Percentiles rank a stretch among this genome's conserved stretches.
Conservation (phyloP, 805 yeast species). For the Starmera pachycereana region DNA sequence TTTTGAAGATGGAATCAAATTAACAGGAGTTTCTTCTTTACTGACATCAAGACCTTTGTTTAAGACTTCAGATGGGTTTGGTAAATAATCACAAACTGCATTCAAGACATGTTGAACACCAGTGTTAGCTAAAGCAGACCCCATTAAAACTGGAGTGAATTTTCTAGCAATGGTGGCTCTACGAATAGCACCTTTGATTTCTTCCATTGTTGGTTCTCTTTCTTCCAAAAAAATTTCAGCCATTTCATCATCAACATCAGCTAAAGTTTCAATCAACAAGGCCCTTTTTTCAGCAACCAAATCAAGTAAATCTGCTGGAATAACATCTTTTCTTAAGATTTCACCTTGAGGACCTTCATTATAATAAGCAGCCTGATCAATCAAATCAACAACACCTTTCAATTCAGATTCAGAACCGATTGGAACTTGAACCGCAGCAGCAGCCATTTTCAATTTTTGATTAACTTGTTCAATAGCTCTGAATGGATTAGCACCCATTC, state of each 20-base stretch:
- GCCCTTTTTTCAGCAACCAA: constrained; percentile 87
- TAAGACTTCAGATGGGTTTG: constrained; percentile 88
- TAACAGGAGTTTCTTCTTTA: constrained; percentile 55
- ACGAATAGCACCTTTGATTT: constrained; percentile 83
- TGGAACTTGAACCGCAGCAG: constrained; percentile 97
- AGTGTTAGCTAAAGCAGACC: constrained; percentile 94
- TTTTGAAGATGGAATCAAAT: constrained; percentile 58
- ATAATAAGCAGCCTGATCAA: constrained; percentile 77
- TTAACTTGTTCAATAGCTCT: constrained; percentile 87
- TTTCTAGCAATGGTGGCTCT: constrained; percentile 91
- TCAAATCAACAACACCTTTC: constrained; percentile 84
- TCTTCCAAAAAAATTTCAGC: constrained; percentile 91
- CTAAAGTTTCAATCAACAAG: constrained; percentile 80
- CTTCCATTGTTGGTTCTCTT: constrained; percentile 72
- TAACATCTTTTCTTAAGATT: constrained; percentile 46
- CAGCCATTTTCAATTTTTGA: constrained; percentile 77
- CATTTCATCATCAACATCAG: constrained; percentile 96
- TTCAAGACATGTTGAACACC: constrained; percentile 94
- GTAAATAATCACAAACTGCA: constrained; percentile 91
- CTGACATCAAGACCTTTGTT: constrained; percentile 80
- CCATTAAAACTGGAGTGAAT: constrained; percentile 99
- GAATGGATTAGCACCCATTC: constrained; percentile 99
- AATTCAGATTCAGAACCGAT: constrained; percentile 86
- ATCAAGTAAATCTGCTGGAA: constrained; percentile 74
- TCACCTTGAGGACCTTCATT: constrained; percentile 92